Conservation (phyloP, 2,329 filamentous ascomycete genomes). For the Stagonosporopsis tanaceti region DNA sequence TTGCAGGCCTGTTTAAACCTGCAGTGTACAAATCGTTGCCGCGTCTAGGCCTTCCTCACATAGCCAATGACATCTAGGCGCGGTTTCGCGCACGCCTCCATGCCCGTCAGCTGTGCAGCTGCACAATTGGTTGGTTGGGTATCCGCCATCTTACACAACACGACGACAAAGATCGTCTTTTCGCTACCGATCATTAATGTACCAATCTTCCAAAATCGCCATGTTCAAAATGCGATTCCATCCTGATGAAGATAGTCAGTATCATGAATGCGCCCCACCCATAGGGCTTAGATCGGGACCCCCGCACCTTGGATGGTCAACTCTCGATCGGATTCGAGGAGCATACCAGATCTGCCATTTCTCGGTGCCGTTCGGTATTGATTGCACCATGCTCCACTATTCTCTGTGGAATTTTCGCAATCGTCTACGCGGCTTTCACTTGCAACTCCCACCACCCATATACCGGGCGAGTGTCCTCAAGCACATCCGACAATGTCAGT, state of each 20-base stretch:
- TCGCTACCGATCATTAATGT: conserved; percentile 15
- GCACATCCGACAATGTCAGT: not conserved
- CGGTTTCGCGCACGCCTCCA: conserved; percentile 3
- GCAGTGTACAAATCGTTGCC: not conserved
- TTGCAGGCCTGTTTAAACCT: not conserved
- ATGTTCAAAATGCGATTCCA: conserved; percentile 10
- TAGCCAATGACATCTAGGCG: conserved; percentile 2
- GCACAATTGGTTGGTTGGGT: conserved; percentile 8
- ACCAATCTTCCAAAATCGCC: not conserved
- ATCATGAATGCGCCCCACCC: not conserved
- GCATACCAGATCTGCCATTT: not conserved
- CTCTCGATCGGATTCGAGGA: not conserved
- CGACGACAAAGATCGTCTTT: conserved; percentile 5
- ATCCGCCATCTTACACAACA: conserved; percentile 8
- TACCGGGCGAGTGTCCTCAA: not conserved
- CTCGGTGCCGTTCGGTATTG: not conserved
- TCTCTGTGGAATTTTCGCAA: not conserved
- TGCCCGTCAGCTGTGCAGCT: conserved; percentile 1
- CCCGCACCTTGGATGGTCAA: conserved; percentile 8
- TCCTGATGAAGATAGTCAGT: not conserved
- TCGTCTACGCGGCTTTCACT: not conserved
- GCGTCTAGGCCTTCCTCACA: not conserved
- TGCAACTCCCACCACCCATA: conserved; percentile 1
- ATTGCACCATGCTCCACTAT: not conserved
- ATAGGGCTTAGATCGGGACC: conserved; percentile 10